Conservation (phyloP, 2,329 filamentous ascomycete genomes). For the Pseudogymnoascus sp. region DNA sequence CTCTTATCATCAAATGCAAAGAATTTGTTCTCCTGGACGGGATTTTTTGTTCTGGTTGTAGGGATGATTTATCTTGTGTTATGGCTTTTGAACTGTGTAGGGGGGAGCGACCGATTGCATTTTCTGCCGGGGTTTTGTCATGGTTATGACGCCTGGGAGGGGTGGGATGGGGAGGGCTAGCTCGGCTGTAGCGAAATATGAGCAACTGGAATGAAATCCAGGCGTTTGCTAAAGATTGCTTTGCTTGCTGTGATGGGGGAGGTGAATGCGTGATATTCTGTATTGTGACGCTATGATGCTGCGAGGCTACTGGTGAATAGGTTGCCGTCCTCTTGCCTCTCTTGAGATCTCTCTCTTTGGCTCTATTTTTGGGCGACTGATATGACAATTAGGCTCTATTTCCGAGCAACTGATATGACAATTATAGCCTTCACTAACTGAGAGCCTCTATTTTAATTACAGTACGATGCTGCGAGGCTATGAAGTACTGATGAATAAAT, state of each 20-base stretch:
- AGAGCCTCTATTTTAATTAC: not conserved
- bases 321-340: not conserved
- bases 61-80: not conserved
- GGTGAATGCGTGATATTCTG: not conserved
- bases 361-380: too few relatives aligned
- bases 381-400: not conserved
- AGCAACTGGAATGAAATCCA: constrained; percentile 10
- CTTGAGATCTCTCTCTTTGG: not conserved
- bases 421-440: not conserved
- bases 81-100: constrained; percentile 6
- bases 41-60: not conserved
- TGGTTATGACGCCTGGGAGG: constrained; percentile 12
- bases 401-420: not conserved
- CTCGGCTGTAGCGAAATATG: constrained; percentile 15
- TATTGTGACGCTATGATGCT: not conserved
- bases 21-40: constrained; percentile 9
- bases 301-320: not conserved
- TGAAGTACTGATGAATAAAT: not conserved
- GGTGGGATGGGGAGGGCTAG: constrained; percentile 12
- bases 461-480: not conserved
- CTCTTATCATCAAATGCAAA: not conserved
- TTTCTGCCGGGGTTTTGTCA: constrained; percentile 7
- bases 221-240: not conserved
- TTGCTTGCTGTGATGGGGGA: not conserved
- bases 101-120: not conserved